phyloP scores from a whole-genome alignment of 2,329 filamentous ascomycete species.

The Alternaria solani region DNA sequence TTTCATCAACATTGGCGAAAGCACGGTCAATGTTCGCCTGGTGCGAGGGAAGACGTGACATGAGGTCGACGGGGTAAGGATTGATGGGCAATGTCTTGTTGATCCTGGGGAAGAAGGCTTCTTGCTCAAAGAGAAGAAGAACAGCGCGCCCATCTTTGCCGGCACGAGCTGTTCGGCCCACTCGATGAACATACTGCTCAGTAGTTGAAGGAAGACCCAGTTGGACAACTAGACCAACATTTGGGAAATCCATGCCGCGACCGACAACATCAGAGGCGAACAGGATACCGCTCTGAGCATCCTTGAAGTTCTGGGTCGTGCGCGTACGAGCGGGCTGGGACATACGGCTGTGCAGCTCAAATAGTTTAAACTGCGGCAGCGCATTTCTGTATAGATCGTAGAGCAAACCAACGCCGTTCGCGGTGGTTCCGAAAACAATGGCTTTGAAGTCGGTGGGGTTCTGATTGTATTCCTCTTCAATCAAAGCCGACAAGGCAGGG shows the following conservation, averaged over 20 bases:
- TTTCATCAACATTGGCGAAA: conserved; percentile 51
- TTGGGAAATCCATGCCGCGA: conserved; percentile 61
- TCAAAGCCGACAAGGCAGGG: conserved; percentile 55
- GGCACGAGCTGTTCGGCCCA: conserved; percentile 54
- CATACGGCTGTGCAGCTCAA: conserved; percentile 56
- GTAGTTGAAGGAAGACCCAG: conserved; percentile 59
- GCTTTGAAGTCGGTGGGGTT: conserved; percentile 54
- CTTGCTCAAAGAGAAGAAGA: conserved; percentile 61
- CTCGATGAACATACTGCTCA: conserved; percentile 58
- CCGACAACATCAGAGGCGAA: conserved; percentile 60
- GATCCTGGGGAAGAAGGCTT: conserved; percentile 60
- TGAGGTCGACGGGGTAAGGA: conserved; percentile 57
- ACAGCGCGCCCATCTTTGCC: conserved; percentile 62
- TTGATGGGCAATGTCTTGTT: conserved; percentile 62
- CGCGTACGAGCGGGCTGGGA: conserved; percentile 53
- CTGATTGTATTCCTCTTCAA: conserved; percentile 54
- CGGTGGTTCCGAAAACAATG: conserved; percentile 59
- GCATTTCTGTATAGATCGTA: conserved; percentile 50
- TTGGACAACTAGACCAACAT: conserved; percentile 59
- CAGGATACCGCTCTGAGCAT: conserved; percentile 57
- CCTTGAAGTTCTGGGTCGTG: conserved; percentile 57
- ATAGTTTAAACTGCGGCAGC: conserved; percentile 48
- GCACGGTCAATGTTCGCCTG: conserved; percentile 43
- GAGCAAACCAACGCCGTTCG: conserved; percentile 56
- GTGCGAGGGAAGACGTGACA: conserved; percentile 44